Conservation (phyloP, 768 basidiomycete genomes). For the Pleurotus cornucopiae region DNA sequence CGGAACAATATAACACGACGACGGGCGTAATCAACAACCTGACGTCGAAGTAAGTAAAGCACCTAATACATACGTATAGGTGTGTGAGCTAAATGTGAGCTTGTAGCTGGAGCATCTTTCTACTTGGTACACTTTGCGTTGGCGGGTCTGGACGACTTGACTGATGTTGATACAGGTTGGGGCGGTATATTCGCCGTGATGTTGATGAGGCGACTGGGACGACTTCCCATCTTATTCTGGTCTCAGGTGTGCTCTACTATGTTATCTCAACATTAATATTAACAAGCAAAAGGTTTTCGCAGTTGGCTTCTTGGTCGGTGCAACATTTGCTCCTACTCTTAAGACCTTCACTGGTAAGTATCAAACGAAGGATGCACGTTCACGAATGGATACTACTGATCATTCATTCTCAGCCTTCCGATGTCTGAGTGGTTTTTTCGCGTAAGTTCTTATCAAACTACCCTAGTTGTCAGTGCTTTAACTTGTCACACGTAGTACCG, state of each 20-base stretch:
- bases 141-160: not conserved
- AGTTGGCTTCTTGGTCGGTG: constrained; percentile 54
- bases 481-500: constrained; percentile 30
- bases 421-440: constrained; percentile 56
- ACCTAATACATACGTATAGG: not conserved
- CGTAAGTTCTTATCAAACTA: constrained; percentile 25
- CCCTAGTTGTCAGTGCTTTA: not conserved
- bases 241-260: constrained; percentile 41
- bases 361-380: not conserved
- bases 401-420: constrained; percentile 39
- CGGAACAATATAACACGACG: constrained; percentile 49
- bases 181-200: constrained; percentile 63
- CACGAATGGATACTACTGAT: not conserved
- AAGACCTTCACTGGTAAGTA: constrained; percentile 45
- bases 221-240: constrained; percentile 70
- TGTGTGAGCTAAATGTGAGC: constrained; percentile 5
- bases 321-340: constrained; percentile 50
- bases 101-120: constrained; percentile 61
- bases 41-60: constrained; percentile 44
- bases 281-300: constrained; percentile 40
- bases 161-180: constrained; percentile 35
- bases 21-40: constrained; percentile 56
- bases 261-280: not conserved
- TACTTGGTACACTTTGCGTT: constrained; percentile 35
- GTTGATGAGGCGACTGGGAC: constrained; percentile 57